Evolutionary conservation across 305 asterid genomes (phyloP).

Genomic region (Solanum aculeatissimum): DNA sequence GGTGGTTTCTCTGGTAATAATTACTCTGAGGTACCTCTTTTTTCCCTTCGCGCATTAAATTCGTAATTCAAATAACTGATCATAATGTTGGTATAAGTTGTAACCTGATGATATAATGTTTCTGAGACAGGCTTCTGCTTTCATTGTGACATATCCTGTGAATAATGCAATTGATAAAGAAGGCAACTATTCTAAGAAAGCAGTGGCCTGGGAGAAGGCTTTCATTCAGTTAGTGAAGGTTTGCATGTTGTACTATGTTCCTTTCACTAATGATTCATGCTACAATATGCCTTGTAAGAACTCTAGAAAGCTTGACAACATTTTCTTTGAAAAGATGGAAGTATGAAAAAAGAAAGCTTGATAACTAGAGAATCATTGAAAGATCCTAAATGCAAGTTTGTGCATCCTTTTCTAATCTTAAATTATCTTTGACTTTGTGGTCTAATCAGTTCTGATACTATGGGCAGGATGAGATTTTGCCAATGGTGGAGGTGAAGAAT

Average conservation of each 20-base stretch:
- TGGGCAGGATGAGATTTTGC: slow-evolving; percentile 81
- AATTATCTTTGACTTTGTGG: background rate
- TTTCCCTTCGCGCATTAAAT: background rate
- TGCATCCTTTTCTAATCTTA: background rate
- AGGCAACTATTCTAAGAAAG: slow-evolving; percentile 70
- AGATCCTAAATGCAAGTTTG: background rate
- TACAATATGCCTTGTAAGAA: background rate
- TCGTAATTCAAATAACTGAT: background rate
- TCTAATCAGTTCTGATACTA: slow-evolving; percentile 9
- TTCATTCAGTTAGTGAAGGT: slow-evolving; percentile 95
- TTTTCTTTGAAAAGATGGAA: background rate
- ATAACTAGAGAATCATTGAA: background rate
- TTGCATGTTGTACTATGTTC: slow-evolving; percentile 1
- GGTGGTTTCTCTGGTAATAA: slow-evolving; percentile 95
- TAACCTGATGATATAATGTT: background rate
- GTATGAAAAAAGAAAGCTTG: background rate
- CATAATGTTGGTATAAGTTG: background rate
- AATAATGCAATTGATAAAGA: slow-evolving; percentile 75
- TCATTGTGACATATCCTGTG: slow-evolving; percentile 91
- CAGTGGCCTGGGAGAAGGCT: slow-evolving; percentile 95
- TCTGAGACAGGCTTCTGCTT: slow-evolving; percentile 85
- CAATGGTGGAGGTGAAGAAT: slow-evolving; percentile 65
- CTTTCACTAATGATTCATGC: background rate
- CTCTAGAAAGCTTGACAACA: background rate
- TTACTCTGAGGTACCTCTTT: slow-evolving; percentile 61